Evolutionary conservation across 2,329 filamentous ascomycete genomes (phyloP).

Genomic region (Fusarium musae): DNA sequence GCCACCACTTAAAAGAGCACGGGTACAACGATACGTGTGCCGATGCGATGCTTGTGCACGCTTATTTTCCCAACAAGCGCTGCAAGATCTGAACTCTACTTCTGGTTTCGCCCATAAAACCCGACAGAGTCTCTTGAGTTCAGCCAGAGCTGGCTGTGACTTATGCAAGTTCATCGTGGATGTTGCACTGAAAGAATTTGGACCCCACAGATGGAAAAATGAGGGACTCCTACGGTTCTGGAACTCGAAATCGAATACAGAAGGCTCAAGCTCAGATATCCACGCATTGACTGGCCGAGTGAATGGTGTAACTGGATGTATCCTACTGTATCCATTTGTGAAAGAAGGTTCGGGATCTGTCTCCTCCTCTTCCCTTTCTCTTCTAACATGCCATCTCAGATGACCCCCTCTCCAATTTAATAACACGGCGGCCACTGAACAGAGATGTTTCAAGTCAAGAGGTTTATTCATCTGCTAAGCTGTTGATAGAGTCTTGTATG

Average conservation of each 20-base stretch:
- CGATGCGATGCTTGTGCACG: not conserved
- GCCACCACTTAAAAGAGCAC: not conserved
- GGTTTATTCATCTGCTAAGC: fast-evolving
- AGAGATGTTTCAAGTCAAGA: not conserved
- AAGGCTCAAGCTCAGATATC: fast-evolving
- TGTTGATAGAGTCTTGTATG: not conserved
- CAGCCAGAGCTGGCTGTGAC: not conserved
- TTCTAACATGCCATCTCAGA: fast-evolving
- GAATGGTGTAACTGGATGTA: fast-evolving
- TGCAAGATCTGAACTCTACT: not conserved
- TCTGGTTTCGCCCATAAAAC: not conserved
- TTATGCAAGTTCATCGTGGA: not conserved
- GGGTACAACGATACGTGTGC: fast-evolving
- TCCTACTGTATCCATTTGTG: not conserved
- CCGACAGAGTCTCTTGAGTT: fast-evolving
- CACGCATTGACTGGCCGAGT: fast-evolving
- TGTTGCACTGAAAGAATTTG: fast-evolving
- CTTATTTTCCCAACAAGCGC: not conserved
- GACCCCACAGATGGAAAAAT: fast-evolving
- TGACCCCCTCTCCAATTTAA: not conserved
- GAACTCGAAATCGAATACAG: fast-evolving
- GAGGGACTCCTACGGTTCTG: fast-evolving
- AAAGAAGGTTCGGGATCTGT: fast-evolving
- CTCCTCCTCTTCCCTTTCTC: fast-evolving
- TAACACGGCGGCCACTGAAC: fast-evolving